phyloP scores from a whole-genome alignment of 2,329 filamentous ascomycete species.

The Trichoderma semiorbis region DNA sequence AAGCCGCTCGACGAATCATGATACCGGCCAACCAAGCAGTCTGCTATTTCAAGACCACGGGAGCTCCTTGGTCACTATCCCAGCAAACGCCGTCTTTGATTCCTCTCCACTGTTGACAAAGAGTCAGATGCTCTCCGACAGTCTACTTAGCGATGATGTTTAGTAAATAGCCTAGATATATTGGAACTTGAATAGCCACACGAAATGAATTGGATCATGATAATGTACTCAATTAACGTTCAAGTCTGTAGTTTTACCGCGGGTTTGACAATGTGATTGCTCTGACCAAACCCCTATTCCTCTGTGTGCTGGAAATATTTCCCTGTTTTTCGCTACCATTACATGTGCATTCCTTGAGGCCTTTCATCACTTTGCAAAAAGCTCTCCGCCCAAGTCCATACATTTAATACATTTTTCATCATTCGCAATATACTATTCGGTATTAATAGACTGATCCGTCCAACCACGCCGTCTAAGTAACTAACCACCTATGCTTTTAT shows the following conservation, averaged over 20 bases:
- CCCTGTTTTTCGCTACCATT: background rate
- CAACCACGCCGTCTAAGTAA: background rate
- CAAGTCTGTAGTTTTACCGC: background rate
- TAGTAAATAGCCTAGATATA: constrained; percentile 31
- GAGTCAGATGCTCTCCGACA: constrained; percentile 53
- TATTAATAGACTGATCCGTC: background rate
- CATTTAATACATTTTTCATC: background rate
- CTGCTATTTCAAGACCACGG: constrained; percentile 28
- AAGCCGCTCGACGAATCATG: background rate
- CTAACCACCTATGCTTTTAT: background rate
- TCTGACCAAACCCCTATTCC: background rate
- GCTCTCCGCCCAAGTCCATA: background rate
- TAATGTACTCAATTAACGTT: background rate
- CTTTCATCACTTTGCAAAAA: background rate
- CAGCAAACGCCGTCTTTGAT: constrained; percentile 19
- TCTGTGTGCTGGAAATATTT: background rate
- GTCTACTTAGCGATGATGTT: constrained; percentile 38
- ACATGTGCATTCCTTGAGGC: background rate
- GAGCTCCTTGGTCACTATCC: constrained; percentile 20
- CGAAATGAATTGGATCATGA: background rate
- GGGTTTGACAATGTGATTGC: background rate
- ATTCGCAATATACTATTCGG: background rate
- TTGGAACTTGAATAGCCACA: constrained; percentile 36
- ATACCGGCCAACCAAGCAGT: constrained; percentile 22
- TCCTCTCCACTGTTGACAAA: constrained; percentile 48